Base-by-base conservation (phyloP, 1,284 basidiomycete species). In the Ustilago bromivora region DNA sequence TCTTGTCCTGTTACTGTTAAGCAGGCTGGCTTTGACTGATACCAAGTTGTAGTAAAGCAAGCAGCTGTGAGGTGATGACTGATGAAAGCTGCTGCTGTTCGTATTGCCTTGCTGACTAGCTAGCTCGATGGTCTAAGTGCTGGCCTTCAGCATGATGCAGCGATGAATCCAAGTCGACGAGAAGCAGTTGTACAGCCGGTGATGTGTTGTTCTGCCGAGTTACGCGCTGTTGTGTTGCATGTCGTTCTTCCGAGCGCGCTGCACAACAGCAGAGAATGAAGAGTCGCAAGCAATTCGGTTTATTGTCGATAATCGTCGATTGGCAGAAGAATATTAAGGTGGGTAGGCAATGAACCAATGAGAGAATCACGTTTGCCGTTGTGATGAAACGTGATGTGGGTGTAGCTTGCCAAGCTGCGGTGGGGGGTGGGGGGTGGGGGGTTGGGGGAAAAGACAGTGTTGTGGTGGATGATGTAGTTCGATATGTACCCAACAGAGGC, bases 91-190 rank as follows among this genome's bases (percentile, higher is more conserved):
- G 31, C 49, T 31, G 28, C 10, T 40, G 2, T 10, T 40, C 15
- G 38, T 17, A 51, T 12, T 51, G 31, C n/a, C n/a, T 46, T n/a
- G 49, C 32, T 36, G 56, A 53, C 46, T 35, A 59, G 34, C 57
- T 59, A 40, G 57, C 47, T 65, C n/a, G 38, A 10, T 43, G 19
- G 9, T 19, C 54, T 38, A 62, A 52, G 31, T 23, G 17, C 32
- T 32, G 61, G 7, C 23, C 11, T 51, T 23, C n/a, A 56, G 28
- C 61, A 62, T 62, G 31, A 32, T 56, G 13, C 31, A 54, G 51
- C 52, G n/a, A 8, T 31, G 36, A 46, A 41, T 57, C 31, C 28
- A 46, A 10, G 56, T 43, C 40, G 54, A 41, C 32, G 36, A 19
- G 17, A 9, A 15, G 6, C 13, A n/a, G 12, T 6, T 35, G 12